These are phyloP conservation scores for Geotrichum klebahnii DNA, from an alignment of 1,139 yeast species.

Conservation along the genomic window DNA sequence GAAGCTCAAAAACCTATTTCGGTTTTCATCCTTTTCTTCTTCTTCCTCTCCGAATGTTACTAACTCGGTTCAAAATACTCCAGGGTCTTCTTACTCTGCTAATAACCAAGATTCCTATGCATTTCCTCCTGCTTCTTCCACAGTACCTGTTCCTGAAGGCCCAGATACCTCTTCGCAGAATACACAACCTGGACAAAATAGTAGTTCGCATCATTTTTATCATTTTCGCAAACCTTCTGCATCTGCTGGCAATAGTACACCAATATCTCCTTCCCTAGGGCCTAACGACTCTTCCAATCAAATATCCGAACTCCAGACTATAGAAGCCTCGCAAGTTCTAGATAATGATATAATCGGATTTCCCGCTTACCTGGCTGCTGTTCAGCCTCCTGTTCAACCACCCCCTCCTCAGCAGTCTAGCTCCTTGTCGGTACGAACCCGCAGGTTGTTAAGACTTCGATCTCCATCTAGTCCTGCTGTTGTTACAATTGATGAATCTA, in stretches of 20 bases:
- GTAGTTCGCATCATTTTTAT: not conserved
- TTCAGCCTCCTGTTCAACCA: not conserved
- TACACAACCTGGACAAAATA: not conserved
- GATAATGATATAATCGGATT: conserved; percentile 17
- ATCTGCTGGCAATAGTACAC: conserved; percentile 8
- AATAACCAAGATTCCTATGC: not conserved
- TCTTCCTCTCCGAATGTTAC: conserved; percentile 12
- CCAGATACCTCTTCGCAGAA: conserved; percentile 1
- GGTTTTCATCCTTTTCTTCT: conserved; percentile 27
- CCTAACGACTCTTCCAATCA: conserved; percentile 3
- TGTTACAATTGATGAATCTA: conserved; percentile 9
- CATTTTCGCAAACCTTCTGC: not conserved
- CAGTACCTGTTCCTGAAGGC: not conserved
- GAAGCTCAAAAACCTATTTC: conserved; percentile 34
- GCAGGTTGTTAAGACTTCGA: conserved; percentile 38
- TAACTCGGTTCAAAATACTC: not conserved
- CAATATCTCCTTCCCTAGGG: conserved; percentile 9
- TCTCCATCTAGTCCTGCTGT: conserved; percentile 41
- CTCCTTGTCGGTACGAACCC: conserved; percentile 19
- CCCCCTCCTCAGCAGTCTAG: conserved; percentile 7
- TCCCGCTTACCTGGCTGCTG: conserved; percentile 11
- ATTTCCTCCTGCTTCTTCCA: conserved; percentile 1
- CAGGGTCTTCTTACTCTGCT: not conserved
- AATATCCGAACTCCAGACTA: not conserved
- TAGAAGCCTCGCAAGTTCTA: conserved; percentile 10